phyloP scores from a whole-genome alignment of 192 early-diverging fungal genomes.

The Coemansia sp. region DNA sequence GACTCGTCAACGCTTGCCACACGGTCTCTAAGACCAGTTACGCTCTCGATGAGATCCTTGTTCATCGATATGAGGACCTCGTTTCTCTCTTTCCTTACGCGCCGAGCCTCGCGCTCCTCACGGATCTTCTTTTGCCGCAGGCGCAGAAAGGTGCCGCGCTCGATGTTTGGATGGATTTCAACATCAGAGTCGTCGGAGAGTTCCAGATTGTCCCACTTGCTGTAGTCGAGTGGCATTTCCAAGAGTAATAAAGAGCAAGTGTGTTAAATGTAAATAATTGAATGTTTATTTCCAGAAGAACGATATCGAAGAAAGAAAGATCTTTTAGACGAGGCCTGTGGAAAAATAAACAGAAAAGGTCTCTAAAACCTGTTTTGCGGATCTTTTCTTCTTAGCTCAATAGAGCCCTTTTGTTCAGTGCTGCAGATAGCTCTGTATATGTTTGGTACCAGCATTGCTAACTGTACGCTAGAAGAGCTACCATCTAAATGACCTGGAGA shows the following conservation, averaged over 20 bases:
- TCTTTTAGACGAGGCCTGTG: too few species aligned
- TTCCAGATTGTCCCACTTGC: conserved; percentile 96
- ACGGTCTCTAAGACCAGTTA: conserved; percentile 23
- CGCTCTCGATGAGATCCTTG: conserved; percentile 35
- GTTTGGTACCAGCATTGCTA: too few species aligned
- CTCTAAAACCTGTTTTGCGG: too few species aligned
- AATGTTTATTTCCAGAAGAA: neutral
- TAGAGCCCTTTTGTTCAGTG: too few species aligned
- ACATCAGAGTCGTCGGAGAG: conserved; percentile 97
- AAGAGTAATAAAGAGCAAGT: too few species aligned
- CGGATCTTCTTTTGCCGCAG: conserved; percentile 92
- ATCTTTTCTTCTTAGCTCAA: too few species aligned
- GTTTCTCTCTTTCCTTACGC: conserved; percentile 58
- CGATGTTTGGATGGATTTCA: conserved; percentile 94
- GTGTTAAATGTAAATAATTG: neutral
- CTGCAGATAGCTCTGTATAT: too few species aligned
- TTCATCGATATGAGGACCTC: conserved; percentile 34
- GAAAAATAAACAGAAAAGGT: too few species aligned
- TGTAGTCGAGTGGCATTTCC: conserved; percentile 73
- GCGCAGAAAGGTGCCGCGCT: conserved; percentile 85
- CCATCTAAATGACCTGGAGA: too few species aligned
- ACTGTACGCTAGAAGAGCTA: too few species aligned
- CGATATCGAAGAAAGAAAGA: neutral
- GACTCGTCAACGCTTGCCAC: conserved; percentile 18
- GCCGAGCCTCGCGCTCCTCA: conserved; percentile 71